Evolutionary conservation across 139 green algal species (phyloP).

Genomic region (Spirogloea muscicola): DNA sequence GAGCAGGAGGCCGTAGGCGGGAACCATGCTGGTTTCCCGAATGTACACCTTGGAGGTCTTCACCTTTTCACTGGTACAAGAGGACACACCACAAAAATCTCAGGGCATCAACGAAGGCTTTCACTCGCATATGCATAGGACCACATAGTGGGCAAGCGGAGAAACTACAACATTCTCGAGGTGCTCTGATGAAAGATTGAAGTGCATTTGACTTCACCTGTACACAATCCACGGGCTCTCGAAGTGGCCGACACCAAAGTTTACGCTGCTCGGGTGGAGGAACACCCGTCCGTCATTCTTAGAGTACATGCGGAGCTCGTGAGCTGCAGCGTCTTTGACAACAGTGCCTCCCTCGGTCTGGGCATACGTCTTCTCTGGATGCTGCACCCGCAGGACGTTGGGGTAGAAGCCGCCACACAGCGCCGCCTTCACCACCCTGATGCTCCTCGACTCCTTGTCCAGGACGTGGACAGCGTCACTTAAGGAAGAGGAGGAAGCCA

Average conservation of each 20-base stretch:
- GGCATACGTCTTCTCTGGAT: slow-evolving; percentile 41
- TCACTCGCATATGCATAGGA: too few relatives aligned
- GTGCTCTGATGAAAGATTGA: too few relatives aligned
- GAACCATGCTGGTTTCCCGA: slow-evolving; percentile 48
- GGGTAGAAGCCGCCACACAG: slow-evolving; percentile 85
- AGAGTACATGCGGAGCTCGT: slow-evolving; percentile 70
- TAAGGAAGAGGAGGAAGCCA: not conserved
- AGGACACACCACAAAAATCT: too few relatives aligned
- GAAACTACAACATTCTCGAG: too few relatives aligned
- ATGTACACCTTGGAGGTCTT: slow-evolving; percentile 48
- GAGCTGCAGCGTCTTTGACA: slow-evolving; percentile 52
- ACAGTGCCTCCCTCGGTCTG: slow-evolving; percentile 54
- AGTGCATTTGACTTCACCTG: too few relatives aligned
- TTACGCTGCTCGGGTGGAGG: slow-evolving; percentile 82
- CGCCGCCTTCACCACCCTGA: slow-evolving; percentile 60
- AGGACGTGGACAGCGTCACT: too few relatives aligned
- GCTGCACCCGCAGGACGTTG: slow-evolving; percentile 79
- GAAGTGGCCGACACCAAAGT: slow-evolving; percentile 71
- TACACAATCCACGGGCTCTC: slow-evolving; percentile 55
- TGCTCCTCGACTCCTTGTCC: slow-evolving; percentile 34
- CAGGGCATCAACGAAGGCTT: too few relatives aligned
- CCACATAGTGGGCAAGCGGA: too few relatives aligned
- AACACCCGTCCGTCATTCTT: slow-evolving; percentile 74
- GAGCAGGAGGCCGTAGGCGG: slow-evolving; percentile 51
- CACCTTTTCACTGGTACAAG: slow-evolving; percentile 51